Evolutionary conservation across 1,284 basidiomycete species (phyloP).

Genomic region (Papiliotrema nemorosa): DNA sequence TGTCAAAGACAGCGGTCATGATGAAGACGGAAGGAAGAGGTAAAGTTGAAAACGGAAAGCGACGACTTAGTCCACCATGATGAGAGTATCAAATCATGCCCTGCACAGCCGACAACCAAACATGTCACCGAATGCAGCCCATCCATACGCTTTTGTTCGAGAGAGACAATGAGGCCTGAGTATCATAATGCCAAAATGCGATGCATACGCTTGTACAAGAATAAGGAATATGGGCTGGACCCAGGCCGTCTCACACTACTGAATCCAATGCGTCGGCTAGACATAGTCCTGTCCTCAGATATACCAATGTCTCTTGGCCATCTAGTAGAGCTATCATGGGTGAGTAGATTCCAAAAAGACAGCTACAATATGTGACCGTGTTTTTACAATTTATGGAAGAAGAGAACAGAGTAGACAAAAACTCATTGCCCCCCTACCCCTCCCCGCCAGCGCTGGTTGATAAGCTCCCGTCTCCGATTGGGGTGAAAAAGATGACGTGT

Average conservation of each 20-base stretch:
- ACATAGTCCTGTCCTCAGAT: slow-evolving; percentile 20
- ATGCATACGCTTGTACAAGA: no score
- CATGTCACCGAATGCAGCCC: no score
- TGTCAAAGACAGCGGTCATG: slow-evolving; percentile 59
- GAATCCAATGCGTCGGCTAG: slow-evolving; percentile 2
- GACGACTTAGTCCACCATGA: no score
- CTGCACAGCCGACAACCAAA: no score
- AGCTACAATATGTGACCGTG: slow-evolving; percentile 31
- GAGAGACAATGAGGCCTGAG: no score
- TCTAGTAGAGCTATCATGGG: slow-evolving; percentile 28
- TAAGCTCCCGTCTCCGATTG: no score
- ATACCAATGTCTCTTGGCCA: slow-evolving; percentile 22
- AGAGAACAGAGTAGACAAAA: slow-evolving; percentile 1
- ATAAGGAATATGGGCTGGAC: slow-evolving; percentile 38
- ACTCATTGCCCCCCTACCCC: no score
- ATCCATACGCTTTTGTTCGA: no score
- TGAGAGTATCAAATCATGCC: no score
- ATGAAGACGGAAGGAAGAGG: not conserved
- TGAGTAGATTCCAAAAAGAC: slow-evolving; percentile 5
- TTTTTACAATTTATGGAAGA: slow-evolving; percentile 33
- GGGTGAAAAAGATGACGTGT: no score
- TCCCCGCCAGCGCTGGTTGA: no score
- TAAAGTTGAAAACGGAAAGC: slow-evolving; percentile 1
- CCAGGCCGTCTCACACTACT: slow-evolving; percentile 31
- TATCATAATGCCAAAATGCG: no score